Evolutionary conservation across 192 early-diverging fungal species (phyloP), one percentile per base, ranked within the genome.

Genomic region (Coemansia umbellata): DNA sequence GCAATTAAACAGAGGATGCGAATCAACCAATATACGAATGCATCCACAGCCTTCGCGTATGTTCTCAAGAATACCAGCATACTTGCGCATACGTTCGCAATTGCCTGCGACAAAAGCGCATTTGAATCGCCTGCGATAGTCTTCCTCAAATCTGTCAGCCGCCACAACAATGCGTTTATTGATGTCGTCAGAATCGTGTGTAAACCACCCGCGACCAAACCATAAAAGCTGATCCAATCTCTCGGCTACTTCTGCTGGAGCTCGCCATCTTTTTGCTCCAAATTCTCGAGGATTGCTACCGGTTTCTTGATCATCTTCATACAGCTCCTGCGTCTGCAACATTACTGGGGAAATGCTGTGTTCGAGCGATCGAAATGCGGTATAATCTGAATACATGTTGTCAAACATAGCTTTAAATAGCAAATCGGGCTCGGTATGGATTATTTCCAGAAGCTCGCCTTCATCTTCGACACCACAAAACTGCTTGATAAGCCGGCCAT

Each of bases 201-300:
- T 50, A 17, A 62, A 61, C 27, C 24, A 31, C 2, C 53, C 74
- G 3, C 56, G 61, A 4, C 61, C 66, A 50, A 76, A 70, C 74
- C 74, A 76, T 59, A 57, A 62, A 19, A 76, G 67, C 58, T 76
- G 74, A 28, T 76, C 74, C 37, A 76, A 40, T 4, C 74, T 52
- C 44, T 61, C 62, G 15, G 66, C 74, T 21, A 69, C 52, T 19
- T 39, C 41, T 8, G 31, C 52, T 8, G 65, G 47, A 17, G 47
- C 26, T 13, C 47, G 27, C 31, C 24, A 36, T 10, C 37, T 18
- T 14, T 22, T 44, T 19, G 11, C 11, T 17, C 5, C 6, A n/a
- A n/a, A n/a, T n/a, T n/a, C n/a, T n/a, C n/a, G n/a, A n/a, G n/a
- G n/a, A n/a, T n/a, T n/a, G n/a, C n/a, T n/a, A n/a, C n/a, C n/a